A percentile compares a stretch with the other conserved stretches of the same genome.
Evolutionary conservation across 345 rosid species (phyloP).

Genomic region (Hypericum perforatum): DNA sequence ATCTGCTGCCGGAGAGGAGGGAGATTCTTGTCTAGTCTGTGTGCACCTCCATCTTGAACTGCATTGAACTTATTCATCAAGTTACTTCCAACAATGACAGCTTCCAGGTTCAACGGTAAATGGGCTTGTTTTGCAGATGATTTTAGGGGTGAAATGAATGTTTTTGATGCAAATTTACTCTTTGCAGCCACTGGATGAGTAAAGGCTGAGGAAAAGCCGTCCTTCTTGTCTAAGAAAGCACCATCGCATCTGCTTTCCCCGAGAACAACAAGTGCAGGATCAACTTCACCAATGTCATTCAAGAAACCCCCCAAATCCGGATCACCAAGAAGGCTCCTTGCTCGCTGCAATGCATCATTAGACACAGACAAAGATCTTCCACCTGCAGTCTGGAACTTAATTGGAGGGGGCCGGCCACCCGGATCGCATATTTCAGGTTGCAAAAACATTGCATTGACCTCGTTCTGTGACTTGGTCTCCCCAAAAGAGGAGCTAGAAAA

Average conservation of each 20-base stretch:
- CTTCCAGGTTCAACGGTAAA: conserved; percentile 24
- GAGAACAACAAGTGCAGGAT: conserved; percentile 22
- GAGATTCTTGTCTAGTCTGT: conserved; percentile 16
- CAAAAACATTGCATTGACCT: conserved; percentile 16
- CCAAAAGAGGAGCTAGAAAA: conserved; percentile 18
- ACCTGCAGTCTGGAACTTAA: conserved; percentile 81
- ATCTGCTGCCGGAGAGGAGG: conserved; percentile 21
- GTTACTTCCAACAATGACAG: conserved; percentile 34
- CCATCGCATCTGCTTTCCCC: conserved; percentile 22
- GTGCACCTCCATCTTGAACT: conserved; percentile 26
- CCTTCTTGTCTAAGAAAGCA: conserved; percentile 33
- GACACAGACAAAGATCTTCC: conserved; percentile 84
- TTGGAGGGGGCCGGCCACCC: conserved; percentile 37
- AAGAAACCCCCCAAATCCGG: conserved; percentile 58
- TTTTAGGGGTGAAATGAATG: conserved; percentile 52
- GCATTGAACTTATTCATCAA: conserved; percentile 70
- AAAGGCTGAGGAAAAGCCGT: conserved; percentile 19
- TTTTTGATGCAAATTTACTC: conserved; percentile 29
- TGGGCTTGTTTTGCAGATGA: conserved; percentile 34
- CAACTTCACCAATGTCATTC: conserved; percentile 30
- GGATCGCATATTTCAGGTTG: conserved; percentile 23
- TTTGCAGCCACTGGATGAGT: conserved; percentile 30
- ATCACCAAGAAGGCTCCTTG: conserved; percentile 85
- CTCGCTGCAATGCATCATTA: conserved; percentile 74
- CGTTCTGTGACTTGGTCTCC: conserved; percentile 20